Conservation (phyloP, 1,139 yeast species). For the Scheffersomyces illinoinensis region DNA sequence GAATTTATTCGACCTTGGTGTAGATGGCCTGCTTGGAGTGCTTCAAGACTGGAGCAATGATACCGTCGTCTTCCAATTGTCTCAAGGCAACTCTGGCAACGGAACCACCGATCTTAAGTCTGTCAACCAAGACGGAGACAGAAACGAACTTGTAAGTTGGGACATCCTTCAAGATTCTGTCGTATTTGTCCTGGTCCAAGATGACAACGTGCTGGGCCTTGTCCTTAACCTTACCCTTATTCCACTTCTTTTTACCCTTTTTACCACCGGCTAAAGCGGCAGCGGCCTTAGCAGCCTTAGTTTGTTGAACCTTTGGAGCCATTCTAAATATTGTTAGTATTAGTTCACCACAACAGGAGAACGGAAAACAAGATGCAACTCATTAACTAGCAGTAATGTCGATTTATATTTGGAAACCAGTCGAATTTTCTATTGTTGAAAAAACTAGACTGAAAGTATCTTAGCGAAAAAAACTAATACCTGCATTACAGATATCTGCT, state of each 20-base stretch:
- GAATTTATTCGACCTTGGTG: conserved; percentile 64
- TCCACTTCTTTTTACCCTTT: conserved; percentile 99
- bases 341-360: background rate
- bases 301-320: conserved; percentile 99
- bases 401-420: background rate
- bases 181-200: conserved; percentile 97
- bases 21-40: conserved; percentile 98
- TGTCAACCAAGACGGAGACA: conserved; percentile 97
- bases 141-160: conserved; percentile 99
- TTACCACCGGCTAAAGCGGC: conserved; percentile 99
- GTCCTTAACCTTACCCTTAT: conserved; percentile 99
- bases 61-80: conserved; percentile 94
- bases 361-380: background rate
- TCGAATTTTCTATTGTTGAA: background rate
- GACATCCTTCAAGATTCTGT: conserved; percentile 98
- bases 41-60: conserved; percentile 90
- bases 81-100: conserved; percentile 96
- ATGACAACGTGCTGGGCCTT: conserved; percentile 98
- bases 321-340: conserved; percentile 55
- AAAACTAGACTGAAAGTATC: too few relatives aligned
- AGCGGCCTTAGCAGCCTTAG: conserved; percentile 99
- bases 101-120: conserved; percentile 99
- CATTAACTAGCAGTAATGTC: background rate
- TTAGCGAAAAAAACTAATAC: too few relatives aligned
- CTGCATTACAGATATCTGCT: too few relatives aligned